These are phyloP conservation scores for Coriaria nepalensis DNA, from an alignment of 306 rosid species.

Conservation along the genomic window DNA sequence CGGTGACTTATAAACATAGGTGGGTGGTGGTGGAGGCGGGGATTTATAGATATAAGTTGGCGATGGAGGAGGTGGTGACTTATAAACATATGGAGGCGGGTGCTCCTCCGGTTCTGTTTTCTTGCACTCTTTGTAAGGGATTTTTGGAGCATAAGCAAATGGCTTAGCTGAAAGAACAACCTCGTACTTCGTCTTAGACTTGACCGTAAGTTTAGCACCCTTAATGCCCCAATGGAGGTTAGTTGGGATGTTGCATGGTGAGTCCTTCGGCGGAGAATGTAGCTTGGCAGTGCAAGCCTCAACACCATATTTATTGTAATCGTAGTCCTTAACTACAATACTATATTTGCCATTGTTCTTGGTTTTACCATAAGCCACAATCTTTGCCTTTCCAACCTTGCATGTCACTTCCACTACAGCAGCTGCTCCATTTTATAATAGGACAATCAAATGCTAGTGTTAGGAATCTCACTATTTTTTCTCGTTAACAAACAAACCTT, in stretches of 20 bases:
- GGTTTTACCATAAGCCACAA: constrained; percentile 60
- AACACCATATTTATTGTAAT: constrained; percentile 51
- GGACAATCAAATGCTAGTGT: neutral
- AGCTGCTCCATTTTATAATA: constrained; percentile 23
- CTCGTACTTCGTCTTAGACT: constrained; percentile 57
- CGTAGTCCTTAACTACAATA: constrained; percentile 35
- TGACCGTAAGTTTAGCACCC: constrained; percentile 45
- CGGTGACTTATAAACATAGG: constrained; percentile 7
- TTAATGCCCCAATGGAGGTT: constrained; percentile 38
- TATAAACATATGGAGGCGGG: constrained; percentile 56
- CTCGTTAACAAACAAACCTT: neutral
- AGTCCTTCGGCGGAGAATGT: constrained; percentile 63
- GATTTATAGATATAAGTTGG: constrained; percentile 2
- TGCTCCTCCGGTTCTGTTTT: constrained; percentile 33
- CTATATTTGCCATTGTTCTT: constrained; percentile 76
- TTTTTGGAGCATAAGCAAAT: constrained; percentile 80
- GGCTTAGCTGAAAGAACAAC: constrained; percentile 63
- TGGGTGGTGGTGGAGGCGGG: constrained; percentile 5
- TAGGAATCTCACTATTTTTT: neutral
- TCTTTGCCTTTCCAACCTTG: constrained; percentile 43
- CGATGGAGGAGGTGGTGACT: constrained; percentile 9
- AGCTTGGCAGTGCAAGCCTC: constrained; percentile 71
- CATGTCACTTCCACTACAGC: constrained; percentile 75
- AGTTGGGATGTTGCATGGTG: constrained; percentile 65
- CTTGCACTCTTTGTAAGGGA: constrained; percentile 44